Conservation (phyloP, 208 protist genomes). For the Leishmania aethiopica region DNA sequence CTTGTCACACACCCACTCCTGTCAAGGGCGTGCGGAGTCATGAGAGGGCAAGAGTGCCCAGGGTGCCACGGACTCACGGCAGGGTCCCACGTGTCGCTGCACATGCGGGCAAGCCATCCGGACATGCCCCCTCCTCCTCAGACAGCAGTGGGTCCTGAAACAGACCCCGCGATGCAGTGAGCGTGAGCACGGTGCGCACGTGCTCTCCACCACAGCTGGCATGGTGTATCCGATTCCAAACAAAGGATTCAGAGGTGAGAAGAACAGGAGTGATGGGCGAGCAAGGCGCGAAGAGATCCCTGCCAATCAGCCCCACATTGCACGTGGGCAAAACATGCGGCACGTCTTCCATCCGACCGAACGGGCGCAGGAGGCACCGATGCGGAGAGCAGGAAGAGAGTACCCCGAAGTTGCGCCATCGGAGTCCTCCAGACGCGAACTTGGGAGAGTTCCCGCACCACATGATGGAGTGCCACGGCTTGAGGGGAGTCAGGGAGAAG, state of each 20-base stretch:
- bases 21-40: background rate
- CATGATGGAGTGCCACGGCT: background rate
- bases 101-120: background rate
- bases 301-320: background rate
- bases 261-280: background rate
- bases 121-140: background rate
- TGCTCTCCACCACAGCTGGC: background rate
- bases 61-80: background rate
- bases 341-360: background rate
- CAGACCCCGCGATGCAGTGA: too few species aligned
- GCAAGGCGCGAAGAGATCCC: background rate
- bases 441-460: background rate
- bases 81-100: background rate
- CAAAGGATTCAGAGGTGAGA: background rate
- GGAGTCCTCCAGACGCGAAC: background rate
- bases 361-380: background rate
- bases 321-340: background rate
- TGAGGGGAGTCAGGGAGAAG: background rate
- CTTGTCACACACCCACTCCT: background rate
- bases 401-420: background rate
- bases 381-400: background rate
- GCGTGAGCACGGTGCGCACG: background rate
- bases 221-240: background rate
- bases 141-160: background rate
- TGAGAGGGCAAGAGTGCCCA: background rate